Evolutionary conservation across 495 filamentous ascomycete genomes (phyloP), one percentile per base, ranked within the genome.

Genomic region (Delitschia confertaspora): DNA sequence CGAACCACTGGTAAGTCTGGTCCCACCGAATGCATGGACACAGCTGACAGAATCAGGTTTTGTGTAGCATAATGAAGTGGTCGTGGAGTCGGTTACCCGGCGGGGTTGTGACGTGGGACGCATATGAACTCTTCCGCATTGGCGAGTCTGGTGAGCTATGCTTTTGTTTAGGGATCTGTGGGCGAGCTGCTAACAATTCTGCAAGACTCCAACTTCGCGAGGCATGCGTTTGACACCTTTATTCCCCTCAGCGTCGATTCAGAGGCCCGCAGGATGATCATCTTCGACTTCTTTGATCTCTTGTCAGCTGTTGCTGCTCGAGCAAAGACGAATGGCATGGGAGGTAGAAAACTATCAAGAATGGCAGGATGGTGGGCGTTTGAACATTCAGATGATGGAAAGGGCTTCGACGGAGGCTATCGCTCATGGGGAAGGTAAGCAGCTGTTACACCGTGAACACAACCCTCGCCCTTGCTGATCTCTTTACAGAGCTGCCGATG

Each of bases 311-410:
- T 82, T 49, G 78, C 79, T 1, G 79, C 79, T 1, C 84, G 95
- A 58, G 85, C 83, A 26, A 96, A 96, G 65, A 80, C 73, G 9
- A 98, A 98, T 65, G 91, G 91, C 6, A 73, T 96, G 45, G 86
- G 87, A 38, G 91, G 93, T 4, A 75, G 93, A 35, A 96, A 98
- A 62, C 71, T 98, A 25, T 96, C 91, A 4, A 74, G 91, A 45
- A 83, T 95, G 67, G 91, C 93, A 21, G 87, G 89, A 42, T 98
- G 91, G 91, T 98, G 91, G 91, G 89, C 91, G 0, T 98, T 98
- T 63, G 93, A 95, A 57, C 83, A 91, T 51, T 72, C 62, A 9
- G 88, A 96, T 56, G 71, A 72, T 7, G 82, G 80, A 36, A 88
- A 79, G 63, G 93, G 93, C n/a, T 98, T 96, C 56, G 89, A 96